Evolutionary conservation across 208 protist species (phyloP), one percentile per base, ranked within the genome.

Genomic region (Trypanosoma cruzi): DNA sequence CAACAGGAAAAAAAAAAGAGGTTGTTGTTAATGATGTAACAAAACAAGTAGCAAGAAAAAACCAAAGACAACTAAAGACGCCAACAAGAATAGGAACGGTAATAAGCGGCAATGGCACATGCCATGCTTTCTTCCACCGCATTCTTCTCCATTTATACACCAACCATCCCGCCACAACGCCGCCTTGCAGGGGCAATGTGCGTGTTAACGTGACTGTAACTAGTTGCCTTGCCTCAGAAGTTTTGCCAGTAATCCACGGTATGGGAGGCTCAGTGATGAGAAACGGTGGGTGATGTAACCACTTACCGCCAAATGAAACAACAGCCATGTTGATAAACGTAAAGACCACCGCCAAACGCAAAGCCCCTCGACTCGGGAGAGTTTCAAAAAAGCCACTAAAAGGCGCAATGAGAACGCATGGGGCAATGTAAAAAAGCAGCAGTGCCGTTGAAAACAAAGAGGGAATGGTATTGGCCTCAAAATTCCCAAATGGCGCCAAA

Each of bases 371-470:
- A 11, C 64, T 57, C 8, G 55, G 70, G 6, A 77, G 64, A 32
- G 79, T 73, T 55, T 89, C 82, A 60, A 89, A 89, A 64, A 94
- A 87, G 20, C 85, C 83, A 50, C 73, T 73, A 65, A 89, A 90
- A 2, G 80, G 83, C 1, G 77, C 79, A 44, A 88, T 69, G 2
- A 88, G 44, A 32, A 80, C 75, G 63, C 80, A 94, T 29, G 88
- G 88, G 18, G 84, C 59, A 42, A 86, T 52, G 63, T 82, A 88
- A 28, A 91, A 67, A 4, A 80, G 29, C 36, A 91, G 61, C 20
- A 83, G 11, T 11, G 75, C 1, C n/a, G 85, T 82, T 18, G 59
- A 58, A 4, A 46, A 20, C 24, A 44, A 42, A 52, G 85, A 66
- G 13, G 73, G 70, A 8, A 68, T 56, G 18, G 61, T 20, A 24